Evolutionary conservation across 75 land plant species (phyloP).

Genomic region (Pseudotsuga menziesii): DNA sequence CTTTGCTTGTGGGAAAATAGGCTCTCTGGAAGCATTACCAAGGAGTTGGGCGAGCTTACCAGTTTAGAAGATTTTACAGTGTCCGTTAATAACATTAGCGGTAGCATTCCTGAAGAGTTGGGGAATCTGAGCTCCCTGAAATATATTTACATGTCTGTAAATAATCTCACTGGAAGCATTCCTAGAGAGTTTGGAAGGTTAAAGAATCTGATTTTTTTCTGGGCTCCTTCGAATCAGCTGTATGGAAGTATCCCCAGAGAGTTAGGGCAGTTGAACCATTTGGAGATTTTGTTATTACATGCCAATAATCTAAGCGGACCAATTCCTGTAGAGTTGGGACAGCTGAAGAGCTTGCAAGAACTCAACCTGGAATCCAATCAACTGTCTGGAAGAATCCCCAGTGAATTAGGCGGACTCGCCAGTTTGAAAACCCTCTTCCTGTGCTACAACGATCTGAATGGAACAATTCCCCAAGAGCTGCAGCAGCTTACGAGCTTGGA

Average conservation of each 20-base stretch:
- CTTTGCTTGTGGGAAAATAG: no score
- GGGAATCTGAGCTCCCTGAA: not conserved
- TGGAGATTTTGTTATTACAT: not conserved
- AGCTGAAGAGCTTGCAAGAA: slow-evolving; percentile 4
- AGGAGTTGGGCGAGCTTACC: no score
- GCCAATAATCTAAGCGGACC: slow-evolving; percentile 20
- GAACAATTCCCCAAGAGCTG: slow-evolving; percentile 4
- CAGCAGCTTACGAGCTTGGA: slow-evolving; percentile 10
- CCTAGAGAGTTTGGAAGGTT: slow-evolving; percentile 11
- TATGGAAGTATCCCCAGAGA: not conserved
- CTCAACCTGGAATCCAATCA: slow-evolving; percentile 13
- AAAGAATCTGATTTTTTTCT: not conserved
- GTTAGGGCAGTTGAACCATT: not conserved
- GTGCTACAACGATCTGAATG: slow-evolving; percentile 10
- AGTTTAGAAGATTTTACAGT: slow-evolving; percentile 6
- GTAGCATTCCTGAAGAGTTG: slow-evolving; percentile 14
- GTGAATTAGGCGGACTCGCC: not conserved
- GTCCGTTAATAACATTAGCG: slow-evolving; percentile 13
- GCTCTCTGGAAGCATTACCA: no score
- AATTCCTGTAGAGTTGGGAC: slow-evolving; percentile 15
- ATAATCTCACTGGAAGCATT: slow-evolving; percentile 22
- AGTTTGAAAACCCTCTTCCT: not conserved
- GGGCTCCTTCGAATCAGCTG: not conserved
- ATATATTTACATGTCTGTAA: slow-evolving; percentile 3
- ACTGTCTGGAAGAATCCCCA: slow-evolving; percentile 1